Base-by-base conservation (phyloP, 805 yeast species). In the Saccharomyces paradoxus region DNA sequence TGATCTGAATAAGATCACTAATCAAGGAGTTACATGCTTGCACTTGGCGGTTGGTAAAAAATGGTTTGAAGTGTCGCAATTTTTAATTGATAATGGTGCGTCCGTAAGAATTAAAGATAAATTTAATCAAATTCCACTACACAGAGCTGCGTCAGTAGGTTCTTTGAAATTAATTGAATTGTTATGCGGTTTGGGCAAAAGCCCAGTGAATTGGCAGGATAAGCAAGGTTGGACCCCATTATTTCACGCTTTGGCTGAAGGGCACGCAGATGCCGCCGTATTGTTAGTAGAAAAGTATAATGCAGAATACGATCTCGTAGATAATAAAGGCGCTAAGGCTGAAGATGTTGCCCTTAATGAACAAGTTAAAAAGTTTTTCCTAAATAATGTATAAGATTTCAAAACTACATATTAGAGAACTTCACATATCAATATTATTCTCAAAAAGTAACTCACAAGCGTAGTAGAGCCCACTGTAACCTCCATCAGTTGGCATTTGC, bases 241-340 rank as follows among this genome's bases (percentile, higher is more conserved):
- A 56, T 96, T 89, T 67, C 96, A 89, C 69, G 96, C 97, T 0
- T 71, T 86, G 54, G 89, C 96, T 0, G 98, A 91, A 69, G 97
- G 96, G 0, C 84, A 84, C 61, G 90, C 86, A 0, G 96, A 87
- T 55, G 81, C 81, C 10, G 96, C 87, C 0, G 74, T 82, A 0
- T 63, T 74, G 32, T 71, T 91, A 49, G 82, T 84, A 1, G 75
- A 58, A 24, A 63, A 77, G 52, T 72, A 77, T 4, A 92, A 92
- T 0, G 97, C 96, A 0, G 89, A 87, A 60, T 67, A 74, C 10
- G 52, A 63, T 22, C 54, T 74, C 13, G 71, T 71, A 50, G 81
- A 78, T 58, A 56, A 62, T 1, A 86, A 82, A 12, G 89, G 84
- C 2, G 71, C 78, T 54, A 77, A 77, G 1, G 81, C 88, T 1